Percentiles rank a stretch among this genome's conserved stretches.
Conservation (phyloP, 2,329 filamentous ascomycete genomes). For the Harringtonia lauricola region DNA sequence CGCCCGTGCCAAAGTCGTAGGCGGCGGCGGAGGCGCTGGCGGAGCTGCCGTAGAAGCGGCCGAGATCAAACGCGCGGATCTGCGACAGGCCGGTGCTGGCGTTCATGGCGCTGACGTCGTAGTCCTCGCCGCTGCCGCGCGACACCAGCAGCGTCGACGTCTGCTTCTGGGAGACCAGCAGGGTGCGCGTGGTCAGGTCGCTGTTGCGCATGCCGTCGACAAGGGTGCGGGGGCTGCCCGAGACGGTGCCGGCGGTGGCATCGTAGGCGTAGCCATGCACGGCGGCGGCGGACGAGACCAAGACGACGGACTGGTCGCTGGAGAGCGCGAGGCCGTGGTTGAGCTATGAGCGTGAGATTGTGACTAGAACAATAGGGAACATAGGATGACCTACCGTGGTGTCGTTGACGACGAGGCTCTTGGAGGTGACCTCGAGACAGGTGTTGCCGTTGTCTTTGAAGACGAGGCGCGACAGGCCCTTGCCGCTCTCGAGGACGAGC, state of each 20-base stretch:
- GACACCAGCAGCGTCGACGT: constrained; percentile 43
- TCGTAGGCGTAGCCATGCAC: constrained; percentile 59
- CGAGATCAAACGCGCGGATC: constrained; percentile 46
- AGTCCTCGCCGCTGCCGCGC: constrained; percentile 51
- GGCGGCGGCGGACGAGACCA: constrained; percentile 44
- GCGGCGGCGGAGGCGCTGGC: constrained; percentile 11
- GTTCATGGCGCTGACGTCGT: constrained; percentile 43
- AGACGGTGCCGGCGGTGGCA: constrained; percentile 33
- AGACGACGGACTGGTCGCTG: constrained; percentile 39
- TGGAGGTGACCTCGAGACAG: constrained; percentile 26
- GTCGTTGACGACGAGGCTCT: constrained; percentile 24
- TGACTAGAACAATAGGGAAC: too few species aligned
- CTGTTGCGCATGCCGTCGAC: constrained; percentile 49
- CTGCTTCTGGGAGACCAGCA: constrained; percentile 44
- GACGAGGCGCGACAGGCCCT: constrained; percentile 29
- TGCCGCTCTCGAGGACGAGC: constrained; percentile 32
- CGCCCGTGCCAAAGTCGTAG: constrained; percentile 34
- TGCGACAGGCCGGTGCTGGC: constrained; percentile 50
- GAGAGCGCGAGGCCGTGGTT: constrained; percentile 47
- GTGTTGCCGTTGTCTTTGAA: constrained; percentile 30
- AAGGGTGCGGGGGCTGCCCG: constrained; percentile 33
- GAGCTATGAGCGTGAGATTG: constrained; percentile 25
- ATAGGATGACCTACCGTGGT: constrained; percentile 23
- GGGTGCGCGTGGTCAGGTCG: constrained; percentile 53
- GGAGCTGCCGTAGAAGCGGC: background rate